Evolutionary conservation across 2,329 filamentous ascomycete species (phyloP), one percentile per base, ranked within the genome.

Genomic region (Pezicula carpinea): DNA sequence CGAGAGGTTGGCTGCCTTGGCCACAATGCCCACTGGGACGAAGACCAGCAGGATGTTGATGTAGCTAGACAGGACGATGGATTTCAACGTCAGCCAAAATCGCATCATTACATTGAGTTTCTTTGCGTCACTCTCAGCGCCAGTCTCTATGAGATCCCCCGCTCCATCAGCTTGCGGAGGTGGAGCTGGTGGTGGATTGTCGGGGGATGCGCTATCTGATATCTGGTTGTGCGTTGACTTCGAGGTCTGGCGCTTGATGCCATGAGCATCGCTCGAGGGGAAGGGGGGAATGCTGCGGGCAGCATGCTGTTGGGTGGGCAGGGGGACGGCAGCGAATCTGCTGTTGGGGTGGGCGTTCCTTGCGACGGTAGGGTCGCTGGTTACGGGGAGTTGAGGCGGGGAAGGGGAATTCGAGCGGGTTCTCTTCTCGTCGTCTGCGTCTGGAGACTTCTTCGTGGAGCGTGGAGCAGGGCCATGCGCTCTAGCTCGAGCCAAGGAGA

Each of bases 21-120:
- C 74, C 49, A 75, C 75, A 59, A 93, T 91, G 57, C 87, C 88
- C 44, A 87, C 74, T 6, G 87, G 88, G 23, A 92, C 87, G 61
- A 90, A 90, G 46, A 91, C 68, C 53, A 92, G 72, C 55, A 92
- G 71, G 46, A 89, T 59, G 64, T 93, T 92, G 70, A 92, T 72
- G 79, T 84, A 89, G 71, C 83, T 89, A 63, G 87, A 80, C 36
- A 82, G 76, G 52, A 91, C 59, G 59, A 82, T 80, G 63, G 70
- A 75, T 74, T 73, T 75, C 54, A 74, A 68, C 18, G 69, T 63
- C 13, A 54, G 47, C 53, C 53, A 62, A 51, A 65, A 64, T 44
- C 61, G 54, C 48, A 46, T 26, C 17, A 51, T 50, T 41, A 63
- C 47, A 55, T 62, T 59, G 17, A 29, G 29, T 46, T 60, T 57